Conservation (phyloP, 2,329 filamentous ascomycete genomes). For the Dactylellina drechsleri region DNA sequence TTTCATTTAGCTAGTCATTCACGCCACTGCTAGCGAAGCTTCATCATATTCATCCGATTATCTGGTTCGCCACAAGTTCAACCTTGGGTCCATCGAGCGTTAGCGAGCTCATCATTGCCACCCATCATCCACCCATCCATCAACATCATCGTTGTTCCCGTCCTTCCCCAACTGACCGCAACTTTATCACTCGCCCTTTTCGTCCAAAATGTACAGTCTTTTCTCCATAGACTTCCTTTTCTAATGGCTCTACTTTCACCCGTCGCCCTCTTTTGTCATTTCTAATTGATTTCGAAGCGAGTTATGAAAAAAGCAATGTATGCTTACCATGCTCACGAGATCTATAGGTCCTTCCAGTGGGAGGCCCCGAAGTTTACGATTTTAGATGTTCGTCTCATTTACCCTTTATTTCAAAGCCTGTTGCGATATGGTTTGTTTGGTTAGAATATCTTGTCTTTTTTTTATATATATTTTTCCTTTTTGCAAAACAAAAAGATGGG, state of each 20-base stretch:
- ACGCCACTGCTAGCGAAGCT: conserved; percentile 9
- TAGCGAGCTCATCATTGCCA: conserved; percentile 29
- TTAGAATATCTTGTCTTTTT: conserved; percentile 39
- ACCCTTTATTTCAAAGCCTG: conserved; percentile 37
- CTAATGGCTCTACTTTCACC: conserved; percentile 34
- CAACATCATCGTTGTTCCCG: conserved; percentile 1
- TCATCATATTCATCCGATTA: conserved; percentile 19
- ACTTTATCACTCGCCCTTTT: background rate
- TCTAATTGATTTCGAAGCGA: conserved; percentile 10
- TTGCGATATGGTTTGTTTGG: conserved; percentile 27
- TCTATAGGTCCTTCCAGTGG: conserved; percentile 22
- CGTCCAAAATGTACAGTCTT: conserved; percentile 24
- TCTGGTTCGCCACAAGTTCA: conserved; percentile 29
- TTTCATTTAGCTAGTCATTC: conserved; percentile 16
- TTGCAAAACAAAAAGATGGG: conserved; percentile 53
- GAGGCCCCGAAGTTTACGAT: conserved; percentile 34
- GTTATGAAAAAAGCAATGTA: background rate
- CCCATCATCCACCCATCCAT: conserved; percentile 1
- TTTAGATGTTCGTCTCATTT: conserved; percentile 34
- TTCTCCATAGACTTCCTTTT: conserved; percentile 34
- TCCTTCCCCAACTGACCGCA: conserved; percentile 43
- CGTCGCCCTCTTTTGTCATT: conserved; percentile 14
- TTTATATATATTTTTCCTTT: conserved; percentile 13
- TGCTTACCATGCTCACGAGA: conserved; percentile 11
- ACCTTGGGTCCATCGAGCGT: conserved; percentile 8